Conservation (phyloP, 371 early-diverging fungal genomes). For the Fennellomyces sp. region DNA sequence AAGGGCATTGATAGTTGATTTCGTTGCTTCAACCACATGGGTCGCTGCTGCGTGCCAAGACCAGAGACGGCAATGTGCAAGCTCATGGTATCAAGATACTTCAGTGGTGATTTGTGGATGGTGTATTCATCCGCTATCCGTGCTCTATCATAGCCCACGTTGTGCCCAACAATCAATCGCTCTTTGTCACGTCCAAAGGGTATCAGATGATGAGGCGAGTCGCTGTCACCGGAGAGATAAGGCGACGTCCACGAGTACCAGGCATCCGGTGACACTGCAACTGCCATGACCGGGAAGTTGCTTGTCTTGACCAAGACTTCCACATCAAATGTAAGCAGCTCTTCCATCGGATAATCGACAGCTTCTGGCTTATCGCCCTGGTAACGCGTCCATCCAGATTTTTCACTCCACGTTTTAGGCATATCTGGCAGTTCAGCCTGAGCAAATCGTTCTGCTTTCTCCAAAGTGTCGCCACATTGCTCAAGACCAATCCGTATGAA, state of each 20-base stretch:
- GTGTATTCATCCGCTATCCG: conserved; percentile 88
- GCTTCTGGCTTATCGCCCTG: conserved; percentile 24
- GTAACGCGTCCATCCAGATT: conserved; percentile 90
- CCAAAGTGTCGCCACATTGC: conserved; percentile 57
- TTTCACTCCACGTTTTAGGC: conserved; percentile 65
- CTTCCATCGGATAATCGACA: conserved; percentile 66
- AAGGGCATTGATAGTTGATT: too few relatives aligned
- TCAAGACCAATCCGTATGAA: conserved; percentile 77
- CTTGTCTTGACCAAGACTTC: conserved; percentile 76
- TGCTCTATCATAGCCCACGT: conserved; percentile 92
- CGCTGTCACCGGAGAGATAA: conserved; percentile 39
- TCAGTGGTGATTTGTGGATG: conserved; percentile 45
- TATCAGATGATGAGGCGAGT: conserved; percentile 60
- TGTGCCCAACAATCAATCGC: conserved; percentile 87
- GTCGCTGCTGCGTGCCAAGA: conserved; percentile 88
- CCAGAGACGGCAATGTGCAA: conserved; percentile 93
- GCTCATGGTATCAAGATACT: conserved; percentile 93
- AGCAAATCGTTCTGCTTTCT: conserved; percentile 56
- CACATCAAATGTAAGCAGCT: conserved; percentile 85
- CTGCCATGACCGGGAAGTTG: conserved; percentile 83
- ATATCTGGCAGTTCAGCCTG: conserved; percentile 45
- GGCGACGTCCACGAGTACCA: conserved; percentile 98
- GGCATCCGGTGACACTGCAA: conserved; percentile 70
- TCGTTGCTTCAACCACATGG: conserved; percentile 71
- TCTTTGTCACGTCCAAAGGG: conserved; percentile 54